Evolutionary conservation across 148 eudicot genomes (phyloP).

Genomic region (Rhododendron henanense): DNA sequence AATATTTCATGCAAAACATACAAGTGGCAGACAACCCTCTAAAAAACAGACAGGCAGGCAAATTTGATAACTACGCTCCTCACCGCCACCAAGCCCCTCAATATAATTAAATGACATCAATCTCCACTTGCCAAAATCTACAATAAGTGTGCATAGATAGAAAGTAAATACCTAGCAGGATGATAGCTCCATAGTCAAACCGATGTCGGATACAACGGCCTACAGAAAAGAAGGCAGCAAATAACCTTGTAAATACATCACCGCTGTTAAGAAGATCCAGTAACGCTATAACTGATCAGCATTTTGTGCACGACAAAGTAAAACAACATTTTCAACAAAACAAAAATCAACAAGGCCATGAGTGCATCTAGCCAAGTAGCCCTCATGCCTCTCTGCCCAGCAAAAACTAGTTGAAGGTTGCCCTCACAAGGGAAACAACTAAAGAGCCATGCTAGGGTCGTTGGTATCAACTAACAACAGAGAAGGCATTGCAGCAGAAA

Average conservation of each 20-base stretch:
- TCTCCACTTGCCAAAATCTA: not conserved
- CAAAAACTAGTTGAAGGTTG: not conserved
- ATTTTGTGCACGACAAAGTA: not conserved
- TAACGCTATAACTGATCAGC: not conserved
- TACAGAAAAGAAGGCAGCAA: slow-evolving; percentile 31
- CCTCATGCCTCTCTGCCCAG: not conserved
- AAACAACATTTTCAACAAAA: not conserved
- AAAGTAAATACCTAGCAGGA: slow-evolving; percentile 67
- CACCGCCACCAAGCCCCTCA: not conserved
- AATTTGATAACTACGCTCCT: not conserved
- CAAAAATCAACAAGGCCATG: not conserved
- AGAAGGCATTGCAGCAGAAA: not conserved
- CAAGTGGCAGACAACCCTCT: not conserved
- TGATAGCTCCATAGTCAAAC: slow-evolving; percentile 89
- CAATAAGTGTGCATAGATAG: not conserved
- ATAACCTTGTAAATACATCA: slow-evolving; percentile 18
- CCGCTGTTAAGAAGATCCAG: not conserved
- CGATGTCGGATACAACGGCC: slow-evolving; percentile 96
- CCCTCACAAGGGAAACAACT: not conserved
- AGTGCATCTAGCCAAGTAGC: not conserved
- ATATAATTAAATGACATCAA: not conserved
- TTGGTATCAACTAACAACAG: not conserved
- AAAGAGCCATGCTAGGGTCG: not conserved
- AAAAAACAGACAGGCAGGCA: not conserved
- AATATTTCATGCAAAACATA: not conserved